Conservation (phyloP, 768 basidiomycete genomes). For the Leccinum rimulosum region DNA sequence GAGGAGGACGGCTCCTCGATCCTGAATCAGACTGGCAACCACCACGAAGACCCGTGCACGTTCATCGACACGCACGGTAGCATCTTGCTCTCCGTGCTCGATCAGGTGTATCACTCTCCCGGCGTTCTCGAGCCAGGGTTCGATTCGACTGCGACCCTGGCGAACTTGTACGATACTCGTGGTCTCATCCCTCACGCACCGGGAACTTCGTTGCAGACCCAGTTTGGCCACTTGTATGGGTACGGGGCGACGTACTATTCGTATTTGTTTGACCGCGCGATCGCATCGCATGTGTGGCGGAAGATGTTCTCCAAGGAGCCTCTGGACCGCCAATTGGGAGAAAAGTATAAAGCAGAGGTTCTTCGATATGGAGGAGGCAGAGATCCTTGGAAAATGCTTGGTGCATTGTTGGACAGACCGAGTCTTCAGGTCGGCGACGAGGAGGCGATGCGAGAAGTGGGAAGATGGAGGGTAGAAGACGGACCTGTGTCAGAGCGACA, state of each 20-base stretch:
- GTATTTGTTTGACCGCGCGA: conserved; percentile 94
- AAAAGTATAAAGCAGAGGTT: conserved; percentile 75
- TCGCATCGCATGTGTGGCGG: conserved; percentile 89
- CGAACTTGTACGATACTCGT: conserved; percentile 58
- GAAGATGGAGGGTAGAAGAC: conserved; percentile 82
- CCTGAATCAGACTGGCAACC: conserved; percentile 52
- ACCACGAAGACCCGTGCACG: conserved; percentile 72
- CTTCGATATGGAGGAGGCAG: conserved; percentile 82
- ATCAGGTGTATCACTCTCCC: conserved; percentile 88
- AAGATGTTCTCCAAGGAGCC: conserved; percentile 70
- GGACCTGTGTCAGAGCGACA: conserved; percentile 63
- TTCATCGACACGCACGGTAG: conserved; percentile 89
- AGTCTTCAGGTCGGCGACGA: conserved; percentile 70
- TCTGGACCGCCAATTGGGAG: conserved; percentile 70
- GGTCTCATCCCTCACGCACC: conserved; percentile 82
- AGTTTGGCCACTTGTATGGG: conserved; percentile 93
- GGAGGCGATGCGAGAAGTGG: conserved; percentile 86
- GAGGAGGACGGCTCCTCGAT: conserved; percentile 47
- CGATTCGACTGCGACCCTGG: conserved; percentile 69
- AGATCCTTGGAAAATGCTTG: conserved; percentile 94
- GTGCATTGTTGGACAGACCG: conserved; percentile 60
- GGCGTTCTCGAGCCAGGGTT: conserved; percentile 53
- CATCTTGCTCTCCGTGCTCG: conserved; percentile 83
- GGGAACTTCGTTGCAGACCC: conserved; percentile 91
- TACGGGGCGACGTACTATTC: conserved; percentile 99